Percentiles rank a stretch among this genome's conserved stretches.
Conservation (phyloP, 1,284 basidiomycete species). For the Violaceomyces palustris region DNA sequence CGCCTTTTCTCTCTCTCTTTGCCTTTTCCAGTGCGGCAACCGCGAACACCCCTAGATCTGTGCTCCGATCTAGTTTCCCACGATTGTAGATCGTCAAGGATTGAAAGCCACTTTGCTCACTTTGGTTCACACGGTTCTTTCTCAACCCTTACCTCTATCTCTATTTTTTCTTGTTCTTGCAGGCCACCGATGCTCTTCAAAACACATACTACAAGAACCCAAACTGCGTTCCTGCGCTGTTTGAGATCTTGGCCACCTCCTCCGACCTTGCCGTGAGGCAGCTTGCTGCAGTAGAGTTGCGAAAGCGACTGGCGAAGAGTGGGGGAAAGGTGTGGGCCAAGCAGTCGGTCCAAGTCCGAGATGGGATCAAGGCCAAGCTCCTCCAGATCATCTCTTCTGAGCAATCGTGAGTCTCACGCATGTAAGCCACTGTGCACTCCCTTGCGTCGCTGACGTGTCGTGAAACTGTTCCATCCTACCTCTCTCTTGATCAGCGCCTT, state of each 20-base stretch:
- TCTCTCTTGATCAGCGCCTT: no score
- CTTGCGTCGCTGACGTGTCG: background rate
- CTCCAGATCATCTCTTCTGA: conserved; percentile 76
- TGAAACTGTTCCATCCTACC: no score
- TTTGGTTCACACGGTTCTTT: no score
- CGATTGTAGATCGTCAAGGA: no score
- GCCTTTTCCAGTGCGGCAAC: no score
- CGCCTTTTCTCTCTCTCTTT: no score
- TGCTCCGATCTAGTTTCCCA: no score
- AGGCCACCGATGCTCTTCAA: conserved; percentile 81
- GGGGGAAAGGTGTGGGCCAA: conserved; percentile 79
- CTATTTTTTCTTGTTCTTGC: no score
- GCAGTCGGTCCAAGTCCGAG: conserved; percentile 66
- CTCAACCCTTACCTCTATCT: no score
- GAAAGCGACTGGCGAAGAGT: conserved; percentile 80
- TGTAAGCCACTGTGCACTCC: no score
- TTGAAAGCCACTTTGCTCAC: no score
- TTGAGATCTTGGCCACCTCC: conserved; percentile 78
- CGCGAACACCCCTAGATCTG: no score
- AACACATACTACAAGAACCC: conserved; percentile 70
- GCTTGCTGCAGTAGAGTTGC: conserved; percentile 93
- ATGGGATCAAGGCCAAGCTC: conserved; percentile 79
- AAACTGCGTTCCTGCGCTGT: conserved; percentile 83
- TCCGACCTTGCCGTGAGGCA: conserved; percentile 79
- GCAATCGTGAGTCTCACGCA: conserved; percentile 62